Conservation (phyloP, 148 eudicot species). For the Rhododendron kiyosumense region DNA sequence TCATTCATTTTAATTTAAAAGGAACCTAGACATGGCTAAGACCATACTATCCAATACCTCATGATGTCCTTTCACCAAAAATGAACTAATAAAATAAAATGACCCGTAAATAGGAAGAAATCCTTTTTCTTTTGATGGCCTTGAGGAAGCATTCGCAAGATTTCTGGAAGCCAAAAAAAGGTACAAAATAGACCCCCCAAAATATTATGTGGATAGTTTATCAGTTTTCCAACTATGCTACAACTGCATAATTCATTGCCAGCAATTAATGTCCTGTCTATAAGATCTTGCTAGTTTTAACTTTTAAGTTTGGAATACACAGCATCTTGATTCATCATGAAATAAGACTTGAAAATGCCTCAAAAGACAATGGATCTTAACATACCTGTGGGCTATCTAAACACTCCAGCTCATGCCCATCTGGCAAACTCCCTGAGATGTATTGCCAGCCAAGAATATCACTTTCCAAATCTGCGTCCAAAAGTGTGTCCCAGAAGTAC, state of each 20-base stretch:
- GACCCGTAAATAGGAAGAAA: neutral
- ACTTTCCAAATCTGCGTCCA: constrained; percentile 92
- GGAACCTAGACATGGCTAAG: neutral
- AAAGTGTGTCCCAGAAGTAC: constrained; percentile 96
- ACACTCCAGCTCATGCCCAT: constrained; percentile 87
- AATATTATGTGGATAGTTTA: neutral
- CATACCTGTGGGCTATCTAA: constrained; percentile 87
- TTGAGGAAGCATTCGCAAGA: neutral
- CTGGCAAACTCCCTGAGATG: constrained; percentile 94
- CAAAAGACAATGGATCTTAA: neutral
- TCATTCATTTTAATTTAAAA: neutral
- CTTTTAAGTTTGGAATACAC: neutral
- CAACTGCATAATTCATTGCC: neutral
- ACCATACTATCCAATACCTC: neutral
- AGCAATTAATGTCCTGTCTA: neutral
- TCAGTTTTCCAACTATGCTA: neutral
- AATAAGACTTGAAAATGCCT: neutral
- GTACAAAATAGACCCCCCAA: neutral
- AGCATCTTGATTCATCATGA: neutral
- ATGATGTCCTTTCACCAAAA: neutral
- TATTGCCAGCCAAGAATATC: constrained; percentile 99
- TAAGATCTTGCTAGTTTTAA: neutral
- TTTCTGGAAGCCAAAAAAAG: neutral
- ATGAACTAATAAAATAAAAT: neutral
- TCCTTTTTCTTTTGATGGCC: neutral